These are phyloP conservation scores for Ganoderma resinaceum DNA, from an alignment of 1,284 basidiomycete genomes.

Conservation along the genomic window DNA sequence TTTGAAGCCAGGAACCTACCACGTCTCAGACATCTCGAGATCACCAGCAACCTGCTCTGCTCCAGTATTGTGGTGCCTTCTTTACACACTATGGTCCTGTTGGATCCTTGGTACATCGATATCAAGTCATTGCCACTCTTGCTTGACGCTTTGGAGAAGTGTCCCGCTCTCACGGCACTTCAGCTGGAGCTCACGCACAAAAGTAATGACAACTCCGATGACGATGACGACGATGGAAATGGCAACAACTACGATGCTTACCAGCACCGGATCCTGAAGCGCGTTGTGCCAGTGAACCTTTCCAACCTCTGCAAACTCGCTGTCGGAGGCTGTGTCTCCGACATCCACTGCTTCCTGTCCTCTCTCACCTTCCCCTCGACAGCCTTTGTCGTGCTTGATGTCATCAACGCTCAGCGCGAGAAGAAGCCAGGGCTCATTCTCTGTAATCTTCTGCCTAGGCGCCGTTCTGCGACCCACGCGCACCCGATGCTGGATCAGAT, in stretches of 20 bases:
- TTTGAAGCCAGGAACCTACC: background rate
- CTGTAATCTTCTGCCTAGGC: background rate
- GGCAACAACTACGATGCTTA: too few species aligned
- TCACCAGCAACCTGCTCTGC: background rate
- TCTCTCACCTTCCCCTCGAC: background rate
- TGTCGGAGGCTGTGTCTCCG: background rate
- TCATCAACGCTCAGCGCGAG: too few species aligned
- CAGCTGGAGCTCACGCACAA: too few species aligned
- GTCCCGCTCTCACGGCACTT: background rate
- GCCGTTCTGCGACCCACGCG: background rate
- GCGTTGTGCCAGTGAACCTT: background rate
- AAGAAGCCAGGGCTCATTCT: background rate
- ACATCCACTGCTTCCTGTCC: background rate
- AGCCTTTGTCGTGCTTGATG: too few species aligned
- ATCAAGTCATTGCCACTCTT: background rate
- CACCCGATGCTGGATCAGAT: background rate
- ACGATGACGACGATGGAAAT: too few species aligned
- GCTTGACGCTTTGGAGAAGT: background rate
- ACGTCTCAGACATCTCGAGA: background rate
- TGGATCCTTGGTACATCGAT: accelerated
- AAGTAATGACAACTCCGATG: too few species aligned
- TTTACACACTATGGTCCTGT: background rate
- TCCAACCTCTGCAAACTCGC: background rate
- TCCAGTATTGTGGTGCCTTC: background rate
- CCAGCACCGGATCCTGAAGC: background rate